Percentiles rank a stretch among this genome's conserved stretches.
phyloP scores from a whole-genome alignment of 345 rosid genomes.

The Ceriops decandra region DNA sequence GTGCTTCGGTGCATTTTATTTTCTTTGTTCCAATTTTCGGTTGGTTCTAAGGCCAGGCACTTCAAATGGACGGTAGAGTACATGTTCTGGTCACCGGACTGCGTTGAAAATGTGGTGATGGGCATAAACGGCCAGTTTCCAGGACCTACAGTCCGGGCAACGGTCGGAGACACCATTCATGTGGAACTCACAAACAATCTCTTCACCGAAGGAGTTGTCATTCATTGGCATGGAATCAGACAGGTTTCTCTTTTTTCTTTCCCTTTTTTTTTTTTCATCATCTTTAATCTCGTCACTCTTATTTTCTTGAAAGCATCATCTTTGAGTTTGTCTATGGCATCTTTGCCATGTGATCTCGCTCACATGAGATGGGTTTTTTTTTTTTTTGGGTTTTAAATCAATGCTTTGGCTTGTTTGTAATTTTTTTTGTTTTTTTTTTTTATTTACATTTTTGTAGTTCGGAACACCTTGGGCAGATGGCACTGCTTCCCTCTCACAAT shows the following conservation, averaged over 20 bases:
- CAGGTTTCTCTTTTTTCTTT: slow-evolving; percentile 33
- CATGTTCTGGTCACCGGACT: slow-evolving; percentile 62
- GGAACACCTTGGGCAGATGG: slow-evolving; percentile 96
- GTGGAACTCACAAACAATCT: slow-evolving; percentile 64
- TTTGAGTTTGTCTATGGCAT: too few species aligned
- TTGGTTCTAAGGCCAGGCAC: slow-evolving; percentile 30
- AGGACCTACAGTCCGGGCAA: slow-evolving; percentile 69
- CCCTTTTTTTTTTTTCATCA: neutral
- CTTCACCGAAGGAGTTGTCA: slow-evolving; percentile 70
- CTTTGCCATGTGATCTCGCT: neutral
- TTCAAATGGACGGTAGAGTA: slow-evolving; percentile 63
- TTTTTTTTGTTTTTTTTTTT: neutral
- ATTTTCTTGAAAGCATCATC: too few species aligned
- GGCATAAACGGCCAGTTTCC: slow-evolving; percentile 84
- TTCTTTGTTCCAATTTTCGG: slow-evolving; percentile 4
- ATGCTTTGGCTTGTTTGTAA: neutral
- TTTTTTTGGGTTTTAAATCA: too few species aligned
- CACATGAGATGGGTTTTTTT: too few species aligned
- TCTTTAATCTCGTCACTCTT: neutral
- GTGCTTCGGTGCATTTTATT: too few species aligned
- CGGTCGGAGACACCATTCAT: slow-evolving; percentile 56
- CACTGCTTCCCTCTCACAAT: slow-evolving; percentile 73
- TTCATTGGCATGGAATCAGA: slow-evolving; percentile 96
- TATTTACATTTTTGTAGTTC: slow-evolving; percentile 25
- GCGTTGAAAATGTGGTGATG: slow-evolving; percentile 57